Conservation (phyloP, 1,284 basidiomycete species). For the Fomitopsis palustris region DNA sequence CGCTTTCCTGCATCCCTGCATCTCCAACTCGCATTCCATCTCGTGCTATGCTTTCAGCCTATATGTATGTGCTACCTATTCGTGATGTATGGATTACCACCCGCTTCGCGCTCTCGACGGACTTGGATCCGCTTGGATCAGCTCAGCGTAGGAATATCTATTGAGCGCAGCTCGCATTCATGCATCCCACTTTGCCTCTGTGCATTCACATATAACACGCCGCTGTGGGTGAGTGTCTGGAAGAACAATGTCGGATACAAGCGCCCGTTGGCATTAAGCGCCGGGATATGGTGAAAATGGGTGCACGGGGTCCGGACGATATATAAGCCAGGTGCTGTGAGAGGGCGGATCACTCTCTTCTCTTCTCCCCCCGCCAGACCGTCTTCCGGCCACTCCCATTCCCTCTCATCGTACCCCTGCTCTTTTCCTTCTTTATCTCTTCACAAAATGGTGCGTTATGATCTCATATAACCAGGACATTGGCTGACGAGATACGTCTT, state of each 20-base stretch:
- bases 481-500: not conserved
- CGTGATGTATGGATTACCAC: not conserved
- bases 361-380: slow-evolving; percentile 9
- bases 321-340: slow-evolving; percentile 2
- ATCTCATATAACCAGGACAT: not conserved
- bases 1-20: not conserved
- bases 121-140: not conserved
- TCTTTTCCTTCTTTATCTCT: not conserved
- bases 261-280: not conserved
- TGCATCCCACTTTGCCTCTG: too few species aligned
- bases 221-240: too few species aligned
- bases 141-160: not conserved
- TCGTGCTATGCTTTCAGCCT: not conserved
- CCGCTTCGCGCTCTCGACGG: not conserved
- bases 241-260: not conserved
- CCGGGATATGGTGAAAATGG: not conserved
- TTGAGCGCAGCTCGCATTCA: too few species aligned
- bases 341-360: not conserved
- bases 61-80: not conserved
- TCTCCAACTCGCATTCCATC: not conserved
- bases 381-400: slow-evolving; percentile 2
- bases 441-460: not conserved
- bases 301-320: slow-evolving; percentile 8
- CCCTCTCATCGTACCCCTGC: slow-evolving; percentile 8
- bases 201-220: too few species aligned